phyloP scores from a whole-genome alignment of 805 yeast species.

The Candida schatavii region DNA sequence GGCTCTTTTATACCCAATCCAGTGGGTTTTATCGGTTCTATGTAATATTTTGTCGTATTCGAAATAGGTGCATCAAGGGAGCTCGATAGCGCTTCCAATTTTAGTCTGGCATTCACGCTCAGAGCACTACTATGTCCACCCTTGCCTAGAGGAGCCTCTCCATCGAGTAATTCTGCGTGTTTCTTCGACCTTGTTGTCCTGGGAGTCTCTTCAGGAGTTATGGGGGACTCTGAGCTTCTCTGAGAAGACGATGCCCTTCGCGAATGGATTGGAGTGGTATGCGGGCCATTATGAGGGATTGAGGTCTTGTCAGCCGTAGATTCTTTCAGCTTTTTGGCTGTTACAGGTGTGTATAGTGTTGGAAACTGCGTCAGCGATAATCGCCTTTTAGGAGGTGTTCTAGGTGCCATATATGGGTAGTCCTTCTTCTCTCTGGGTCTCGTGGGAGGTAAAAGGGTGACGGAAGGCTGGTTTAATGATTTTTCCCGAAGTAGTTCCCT shows the following conservation, averaged over 20 bases:
- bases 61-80: neutral
- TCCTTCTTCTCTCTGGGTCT: neutral
- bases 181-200: neutral
- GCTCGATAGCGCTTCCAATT: conserved; percentile 1
- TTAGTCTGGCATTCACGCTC: neutral
- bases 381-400: conserved; percentile 2
- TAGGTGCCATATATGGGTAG: neutral
- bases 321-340: neutral
- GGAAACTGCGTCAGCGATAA: neutral
- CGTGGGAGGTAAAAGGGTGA: neutral
- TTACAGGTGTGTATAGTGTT: conserved; percentile 2
- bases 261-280: neutral
- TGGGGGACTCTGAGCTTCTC: neutral
- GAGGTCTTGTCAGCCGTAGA: neutral
- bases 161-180: too few relatives aligned
- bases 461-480: neutral
- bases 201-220: neutral
- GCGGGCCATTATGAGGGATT: neutral
- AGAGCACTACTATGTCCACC: too few relatives aligned
- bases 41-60: neutral
- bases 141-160: too few relatives aligned
- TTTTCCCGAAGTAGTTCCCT: conserved; percentile 2
- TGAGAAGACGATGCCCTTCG: neutral
- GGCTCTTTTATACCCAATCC: conserved; percentile 4
- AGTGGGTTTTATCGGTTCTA: conserved; percentile 1